Percentiles rank a stretch among this genome's conserved stretches.
These are phyloP conservation scores for Elsinoe arachidis DNA, from an alignment of 2,329 filamentous ascomycete species.

Conservation along the genomic window DNA sequence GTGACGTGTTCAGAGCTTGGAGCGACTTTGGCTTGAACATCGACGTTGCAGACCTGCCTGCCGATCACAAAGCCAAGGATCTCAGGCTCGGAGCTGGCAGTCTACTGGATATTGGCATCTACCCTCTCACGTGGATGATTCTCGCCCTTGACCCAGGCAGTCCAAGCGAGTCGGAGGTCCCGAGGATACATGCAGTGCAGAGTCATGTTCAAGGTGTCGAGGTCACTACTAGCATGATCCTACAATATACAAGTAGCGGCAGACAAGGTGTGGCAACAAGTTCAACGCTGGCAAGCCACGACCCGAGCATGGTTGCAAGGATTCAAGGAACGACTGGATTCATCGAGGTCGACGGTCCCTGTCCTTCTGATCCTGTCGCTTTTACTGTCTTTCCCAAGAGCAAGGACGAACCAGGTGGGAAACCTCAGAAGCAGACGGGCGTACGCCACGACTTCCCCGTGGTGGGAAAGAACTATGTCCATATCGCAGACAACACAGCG, in stretches of 20 bases:
- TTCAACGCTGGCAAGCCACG: conserved; percentile 24
- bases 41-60: conserved; percentile 26
- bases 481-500: conserved; percentile 39
- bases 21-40: conserved; percentile 35
- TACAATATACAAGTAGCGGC: conserved; percentile 33
- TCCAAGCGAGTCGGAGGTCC: conserved; percentile 24
- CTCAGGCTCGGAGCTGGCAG: conserved; percentile 35
- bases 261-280: conserved; percentile 37
- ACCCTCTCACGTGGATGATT: conserved; percentile 35
- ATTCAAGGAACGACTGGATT: conserved; percentile 36
- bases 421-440: conserved; percentile 17
- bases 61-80: conserved; percentile 26
- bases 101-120: conserved; percentile 39
- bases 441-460: conserved; percentile 33
- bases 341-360: conserved; percentile 31
- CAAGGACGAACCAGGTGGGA: conserved; percentile 17
- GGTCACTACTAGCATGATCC: conserved; percentile 30
- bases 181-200: conserved; percentile 34
- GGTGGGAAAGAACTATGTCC: conserved; percentile 35
- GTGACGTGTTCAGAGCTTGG: conserved; percentile 32
- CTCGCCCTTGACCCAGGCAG: conserved; percentile 29
- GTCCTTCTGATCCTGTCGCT: conserved; percentile 10
- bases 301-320: conserved; percentile 26
- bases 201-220: conserved; percentile 28
- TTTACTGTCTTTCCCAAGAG: conserved; percentile 29